Conservation (phyloP, 139 green algal genomes). For the Chlorella ohadii region DNA sequence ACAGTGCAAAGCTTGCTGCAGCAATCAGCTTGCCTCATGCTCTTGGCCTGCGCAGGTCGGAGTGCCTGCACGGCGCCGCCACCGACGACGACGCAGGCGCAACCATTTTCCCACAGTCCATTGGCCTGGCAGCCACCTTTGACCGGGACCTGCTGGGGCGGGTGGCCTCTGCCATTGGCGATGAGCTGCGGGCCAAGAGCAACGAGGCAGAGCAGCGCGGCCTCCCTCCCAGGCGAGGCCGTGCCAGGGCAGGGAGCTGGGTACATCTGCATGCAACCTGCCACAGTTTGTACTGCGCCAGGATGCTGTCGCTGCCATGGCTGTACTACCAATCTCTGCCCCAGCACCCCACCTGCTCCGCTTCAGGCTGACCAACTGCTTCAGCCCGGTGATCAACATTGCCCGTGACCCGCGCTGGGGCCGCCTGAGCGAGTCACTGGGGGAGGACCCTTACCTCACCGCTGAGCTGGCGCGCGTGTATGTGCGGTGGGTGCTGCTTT, state of each 20-base stretch:
- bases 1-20: too few relatives aligned
- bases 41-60: not conserved
- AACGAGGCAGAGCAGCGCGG: conserved; percentile 11
- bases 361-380: conserved; percentile 51
- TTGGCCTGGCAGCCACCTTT: conserved; percentile 47
- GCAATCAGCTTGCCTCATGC: too few relatives aligned
- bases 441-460: conserved; percentile 58
- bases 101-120: conserved; percentile 39
- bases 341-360: too few relatives aligned
- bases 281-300: too few relatives aligned
- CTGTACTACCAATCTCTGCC: too few relatives aligned
- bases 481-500: conserved; percentile 12
- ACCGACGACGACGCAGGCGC: not conserved
- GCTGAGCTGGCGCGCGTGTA: conserved; percentile 29
- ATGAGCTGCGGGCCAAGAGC: conserved; percentile 42
- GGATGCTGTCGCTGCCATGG: too few relatives aligned
- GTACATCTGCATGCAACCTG: too few relatives aligned
- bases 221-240: not conserved
- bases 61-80: conserved; percentile 40
- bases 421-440: conserved; percentile 49
- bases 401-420: conserved; percentile 59
- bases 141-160: conserved; percentile 23
- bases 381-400: conserved; percentile 65
- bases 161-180: conserved; percentile 33
- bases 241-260: too few relatives aligned